Conservation (phyloP, 345 rosid genomes). For the Salix purpurea region DNA sequence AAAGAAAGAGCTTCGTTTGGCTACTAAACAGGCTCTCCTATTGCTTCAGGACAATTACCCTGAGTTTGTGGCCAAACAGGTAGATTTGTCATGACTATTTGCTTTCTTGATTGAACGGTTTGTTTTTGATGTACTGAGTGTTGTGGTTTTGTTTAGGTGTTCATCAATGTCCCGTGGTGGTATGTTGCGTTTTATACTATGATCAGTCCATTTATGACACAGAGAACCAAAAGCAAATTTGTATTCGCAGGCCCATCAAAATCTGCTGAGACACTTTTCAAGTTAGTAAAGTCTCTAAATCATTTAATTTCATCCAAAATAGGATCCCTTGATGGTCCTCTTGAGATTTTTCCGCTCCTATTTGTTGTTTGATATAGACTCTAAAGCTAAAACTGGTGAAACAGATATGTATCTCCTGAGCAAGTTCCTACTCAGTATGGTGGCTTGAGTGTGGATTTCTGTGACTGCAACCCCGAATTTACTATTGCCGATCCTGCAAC, state of each 20-base stretch:
- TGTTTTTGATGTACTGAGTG: not conserved
- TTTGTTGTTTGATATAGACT: not conserved
- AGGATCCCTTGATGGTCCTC: not conserved
- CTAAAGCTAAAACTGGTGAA: slow-evolving; percentile 2
- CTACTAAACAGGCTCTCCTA: slow-evolving; percentile 73
- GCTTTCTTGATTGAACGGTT: not conserved
- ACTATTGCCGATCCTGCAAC: slow-evolving; percentile 63
- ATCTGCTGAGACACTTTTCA: slow-evolving; percentile 78
- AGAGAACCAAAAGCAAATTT: slow-evolving; percentile 92
- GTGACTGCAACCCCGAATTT: slow-evolving; percentile 78
- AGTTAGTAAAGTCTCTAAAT: slow-evolving; percentile 34
- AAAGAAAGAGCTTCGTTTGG: slow-evolving; percentile 71
- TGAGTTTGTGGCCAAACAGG: slow-evolving; percentile 92
- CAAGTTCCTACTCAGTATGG: slow-evolving; percentile 90
- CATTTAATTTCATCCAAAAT: not conserved
- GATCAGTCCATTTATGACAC: slow-evolving; percentile 81
- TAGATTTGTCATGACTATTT: slow-evolving; percentile 8
- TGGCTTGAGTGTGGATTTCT: slow-evolving; percentile 75
- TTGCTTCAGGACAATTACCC: slow-evolving; percentile 94
- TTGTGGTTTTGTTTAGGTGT: slow-evolving; percentile 41
- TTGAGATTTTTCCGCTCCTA: too few relatives aligned
- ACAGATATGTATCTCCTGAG: slow-evolving; percentile 72
- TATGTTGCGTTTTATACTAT: slow-evolving; percentile 71
- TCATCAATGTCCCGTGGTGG: slow-evolving; percentile 99
- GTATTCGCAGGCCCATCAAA: slow-evolving; percentile 77